These are phyloP conservation scores for Capsicum chinense DNA, from an alignment of 257 asterid species.

Conservation along the genomic window DNA sequence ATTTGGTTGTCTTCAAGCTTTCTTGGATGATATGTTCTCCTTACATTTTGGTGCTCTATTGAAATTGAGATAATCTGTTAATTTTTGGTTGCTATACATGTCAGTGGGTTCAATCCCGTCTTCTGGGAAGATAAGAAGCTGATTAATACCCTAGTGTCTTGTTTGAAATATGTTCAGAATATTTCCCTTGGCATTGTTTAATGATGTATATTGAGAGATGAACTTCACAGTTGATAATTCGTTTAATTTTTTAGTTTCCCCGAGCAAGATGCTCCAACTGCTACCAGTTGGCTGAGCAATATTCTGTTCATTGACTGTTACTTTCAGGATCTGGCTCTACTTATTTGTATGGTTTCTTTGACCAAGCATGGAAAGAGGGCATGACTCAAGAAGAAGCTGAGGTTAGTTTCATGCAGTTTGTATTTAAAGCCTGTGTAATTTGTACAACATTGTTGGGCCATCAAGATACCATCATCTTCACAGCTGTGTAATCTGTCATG, in stretches of 20 bases:
- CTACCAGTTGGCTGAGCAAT: neutral
- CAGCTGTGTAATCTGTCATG: neutral
- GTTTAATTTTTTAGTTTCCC: neutral
- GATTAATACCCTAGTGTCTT: neutral
- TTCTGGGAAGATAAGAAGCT: neutral
- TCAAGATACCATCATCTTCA: neutral
- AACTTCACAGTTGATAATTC: neutral
- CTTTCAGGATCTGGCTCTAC: slow-evolving; percentile 75
- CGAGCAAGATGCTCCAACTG: neutral
- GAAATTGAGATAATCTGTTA: neutral
- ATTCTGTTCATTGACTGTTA: slow-evolving; percentile 29
- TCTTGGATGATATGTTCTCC: slow-evolving; percentile 9
- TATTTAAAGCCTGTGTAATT: neutral
- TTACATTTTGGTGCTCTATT: neutral
- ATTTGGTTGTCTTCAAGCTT: neutral
- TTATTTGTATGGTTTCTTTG: slow-evolving; percentile 80
- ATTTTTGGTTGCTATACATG: neutral
- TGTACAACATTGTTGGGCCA: neutral
- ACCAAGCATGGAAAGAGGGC: slow-evolving; percentile 82
- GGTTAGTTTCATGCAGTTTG: slow-evolving; percentile 9
- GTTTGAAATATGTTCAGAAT: neutral
- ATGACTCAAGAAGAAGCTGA: slow-evolving; percentile 86
- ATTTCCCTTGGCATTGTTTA: neutral
- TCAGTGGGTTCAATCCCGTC: neutral
- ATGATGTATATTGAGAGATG: neutral